Percentiles rank a stretch among this genome's conserved stretches.
These are phyloP conservation scores for Ambispora gerdemannii DNA, from an alignment of 192 early-diverging fungal genomes.

Conservation along the genomic window DNA sequence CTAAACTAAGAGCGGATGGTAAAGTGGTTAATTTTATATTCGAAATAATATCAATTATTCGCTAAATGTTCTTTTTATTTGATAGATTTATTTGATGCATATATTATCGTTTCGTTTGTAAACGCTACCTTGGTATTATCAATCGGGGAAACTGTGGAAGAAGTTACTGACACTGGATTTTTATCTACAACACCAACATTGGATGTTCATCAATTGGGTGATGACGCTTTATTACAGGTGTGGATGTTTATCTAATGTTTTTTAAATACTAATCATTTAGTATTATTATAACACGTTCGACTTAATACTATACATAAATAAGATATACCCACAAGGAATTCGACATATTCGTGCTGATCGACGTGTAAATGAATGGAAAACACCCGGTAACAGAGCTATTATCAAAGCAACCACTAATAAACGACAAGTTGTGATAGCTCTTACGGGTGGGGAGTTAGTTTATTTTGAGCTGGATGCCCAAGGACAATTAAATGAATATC, in stretches of 20 bases:
- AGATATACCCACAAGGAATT: slow-evolving; percentile 79
- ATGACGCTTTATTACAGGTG: slow-evolving; percentile 85
- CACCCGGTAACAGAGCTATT: slow-evolving; percentile 72
- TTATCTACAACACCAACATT: slow-evolving; percentile 80
- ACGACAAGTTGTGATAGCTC: slow-evolving; percentile 78
- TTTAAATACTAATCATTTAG: background rate
- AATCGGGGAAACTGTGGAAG: slow-evolving; percentile 90
- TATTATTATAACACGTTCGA: background rate
- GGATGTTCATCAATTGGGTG: slow-evolving; percentile 77
- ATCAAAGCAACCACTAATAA: slow-evolving; percentile 76
- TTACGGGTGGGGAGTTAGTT: slow-evolving; percentile 79
- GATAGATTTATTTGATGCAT: slow-evolving; percentile 66
- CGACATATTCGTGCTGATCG: slow-evolving; percentile 85
- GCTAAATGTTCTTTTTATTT: slow-evolving; percentile 7
- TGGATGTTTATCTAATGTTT: too few species aligned
- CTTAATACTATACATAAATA: background rate
- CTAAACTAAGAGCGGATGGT: slow-evolving; percentile 45
- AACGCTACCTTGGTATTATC: slow-evolving; percentile 90
- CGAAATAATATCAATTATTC: too few species aligned
- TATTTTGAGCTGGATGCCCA: slow-evolving; percentile 91
- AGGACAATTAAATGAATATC: slow-evolving; percentile 83
- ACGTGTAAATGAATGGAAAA: slow-evolving; percentile 91
- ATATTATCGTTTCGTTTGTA: slow-evolving; percentile 90
- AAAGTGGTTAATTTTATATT: background rate
- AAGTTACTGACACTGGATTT: slow-evolving; percentile 90